Conservation (phyloP, 2,329 filamentous ascomycete species). For the Podosphaera xanthii region DNA sequence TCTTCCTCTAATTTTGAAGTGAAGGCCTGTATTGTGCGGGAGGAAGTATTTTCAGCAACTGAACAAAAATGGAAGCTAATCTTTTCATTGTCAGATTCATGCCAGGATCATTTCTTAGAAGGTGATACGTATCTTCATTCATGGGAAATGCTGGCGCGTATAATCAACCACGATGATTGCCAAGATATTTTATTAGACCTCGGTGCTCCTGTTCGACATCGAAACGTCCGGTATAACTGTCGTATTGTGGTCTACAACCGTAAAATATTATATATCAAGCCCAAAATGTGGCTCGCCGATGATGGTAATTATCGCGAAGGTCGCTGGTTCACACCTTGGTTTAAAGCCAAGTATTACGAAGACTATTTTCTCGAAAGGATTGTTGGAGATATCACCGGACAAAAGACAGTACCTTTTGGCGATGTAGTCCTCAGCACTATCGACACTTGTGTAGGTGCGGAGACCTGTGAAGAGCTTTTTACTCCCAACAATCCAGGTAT, state of each 20-base stretch:
- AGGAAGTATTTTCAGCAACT: too few relatives aligned
- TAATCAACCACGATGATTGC: constrained; percentile 34
- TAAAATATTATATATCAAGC: constrained; percentile 38
- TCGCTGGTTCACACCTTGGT: constrained; percentile 8
- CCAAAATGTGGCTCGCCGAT: constrained; percentile 49
- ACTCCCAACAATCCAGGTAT: constrained; percentile 30
- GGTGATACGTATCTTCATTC: constrained; percentile 32
- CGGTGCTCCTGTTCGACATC: constrained; percentile 39
- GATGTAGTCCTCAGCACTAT: constrained; percentile 28
- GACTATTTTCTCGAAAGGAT: constrained; percentile 39
- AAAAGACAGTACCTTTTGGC: constrained; percentile 30
- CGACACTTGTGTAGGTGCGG: constrained; percentile 39
- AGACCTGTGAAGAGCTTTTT: constrained; percentile 49
- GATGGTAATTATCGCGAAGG: constrained; percentile 39
- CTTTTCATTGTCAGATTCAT: background rate
- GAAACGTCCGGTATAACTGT: constrained; percentile 31
- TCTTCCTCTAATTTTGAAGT: background rate
- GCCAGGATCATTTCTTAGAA: constrained; percentile 6
- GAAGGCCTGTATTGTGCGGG: too few relatives aligned
- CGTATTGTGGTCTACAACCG: constrained; percentile 41
- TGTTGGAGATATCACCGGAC: constrained; percentile 22
- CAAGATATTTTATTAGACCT: constrained; percentile 45
- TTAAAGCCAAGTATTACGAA: constrained; percentile 32
- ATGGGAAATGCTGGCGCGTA: constrained; percentile 37
- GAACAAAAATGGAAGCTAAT: background rate